Evolutionary conservation across 345 rosid genomes (phyloP).

Genomic region (Eutrema japonicum): DNA sequence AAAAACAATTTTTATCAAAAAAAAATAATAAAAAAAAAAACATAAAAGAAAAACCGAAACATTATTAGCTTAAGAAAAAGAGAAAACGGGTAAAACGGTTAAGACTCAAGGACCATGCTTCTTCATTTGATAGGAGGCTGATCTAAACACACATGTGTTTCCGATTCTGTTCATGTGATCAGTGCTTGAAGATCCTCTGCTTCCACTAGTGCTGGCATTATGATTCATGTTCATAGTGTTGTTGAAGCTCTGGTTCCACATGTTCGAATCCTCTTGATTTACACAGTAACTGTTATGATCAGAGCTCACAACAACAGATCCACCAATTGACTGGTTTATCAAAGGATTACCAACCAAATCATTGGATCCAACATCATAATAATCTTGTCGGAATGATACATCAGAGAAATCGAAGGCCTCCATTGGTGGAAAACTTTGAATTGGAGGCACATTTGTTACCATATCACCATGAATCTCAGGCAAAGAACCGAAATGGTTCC

Average conservation of each 20-base stretch:
- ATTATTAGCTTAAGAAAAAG: background rate
- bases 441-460: conserved; percentile 18
- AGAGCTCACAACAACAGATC: background rate
- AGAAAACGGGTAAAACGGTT: conserved; percentile 1
- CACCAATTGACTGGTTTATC: conserved; percentile 22
- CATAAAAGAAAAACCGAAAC: conserved; percentile 9
- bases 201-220: conserved; percentile 6
- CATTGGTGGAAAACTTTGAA: conserved; percentile 13
- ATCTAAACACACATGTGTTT: background rate
- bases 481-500: conserved; percentile 4
- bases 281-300: background rate
- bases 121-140: background rate
- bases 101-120: background rate
- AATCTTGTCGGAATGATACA: background rate
- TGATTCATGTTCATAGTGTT: conserved; percentile 11
- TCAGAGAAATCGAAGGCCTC: background rate
- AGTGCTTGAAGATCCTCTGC: background rate
- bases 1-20: background rate
- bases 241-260: conserved; percentile 22
- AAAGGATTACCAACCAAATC: conserved; percentile 23
- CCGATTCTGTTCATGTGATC: background rate
- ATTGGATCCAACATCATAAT: conserved; percentile 22
- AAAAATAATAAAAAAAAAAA: background rate
- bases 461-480: conserved; percentile 10
- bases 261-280: conserved; percentile 13